Conservation (phyloP, 768 basidiomycete genomes). For the Daedaleopsis nitida region DNA sequence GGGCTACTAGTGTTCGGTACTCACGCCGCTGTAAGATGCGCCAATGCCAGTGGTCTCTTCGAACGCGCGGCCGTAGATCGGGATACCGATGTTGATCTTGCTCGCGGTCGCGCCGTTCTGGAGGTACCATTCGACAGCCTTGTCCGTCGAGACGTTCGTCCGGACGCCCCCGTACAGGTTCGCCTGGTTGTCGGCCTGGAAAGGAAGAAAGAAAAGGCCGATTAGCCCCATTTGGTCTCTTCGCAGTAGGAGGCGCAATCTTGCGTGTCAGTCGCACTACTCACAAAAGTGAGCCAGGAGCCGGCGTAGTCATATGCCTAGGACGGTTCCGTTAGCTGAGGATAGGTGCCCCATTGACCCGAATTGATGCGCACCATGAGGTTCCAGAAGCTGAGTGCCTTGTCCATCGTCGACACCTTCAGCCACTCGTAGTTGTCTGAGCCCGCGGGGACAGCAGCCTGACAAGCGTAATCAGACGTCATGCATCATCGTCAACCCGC, state of each 20-base stretch:
- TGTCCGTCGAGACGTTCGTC: constrained; percentile 68
- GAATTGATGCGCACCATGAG: constrained; percentile 57
- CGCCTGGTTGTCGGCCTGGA: constrained; percentile 55
- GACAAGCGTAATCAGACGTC: neutral
- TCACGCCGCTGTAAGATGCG: constrained; percentile 64
- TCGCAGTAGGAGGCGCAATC: neutral
- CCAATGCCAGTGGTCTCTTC: constrained; percentile 71
- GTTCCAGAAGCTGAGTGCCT: constrained; percentile 75
- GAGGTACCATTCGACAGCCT: constrained; percentile 62
- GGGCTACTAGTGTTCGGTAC: constrained; percentile 10
- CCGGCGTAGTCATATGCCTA: constrained; percentile 80
- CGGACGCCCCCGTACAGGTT: constrained; percentile 68
- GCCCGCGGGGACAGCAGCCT: constrained; percentile 68
- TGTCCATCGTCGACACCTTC: constrained; percentile 63
- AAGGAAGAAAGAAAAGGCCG: neutral
- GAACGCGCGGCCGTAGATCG: constrained; percentile 80
- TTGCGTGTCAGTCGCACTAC: neutral
- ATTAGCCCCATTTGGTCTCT: constrained; percentile 1
- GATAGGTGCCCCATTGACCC: neutral
- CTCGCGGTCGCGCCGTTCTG: constrained; percentile 59
- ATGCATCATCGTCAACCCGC: neutral
- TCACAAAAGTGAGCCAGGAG: constrained; percentile 56
- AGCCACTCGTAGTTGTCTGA: constrained; percentile 57
- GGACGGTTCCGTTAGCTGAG: neutral
- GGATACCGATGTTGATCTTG: constrained; percentile 78